Evolutionary conservation across 768 basidiomycete genomes (phyloP), one percentile per base, ranked within the genome.

Genomic region (Cyathus striatus): DNA sequence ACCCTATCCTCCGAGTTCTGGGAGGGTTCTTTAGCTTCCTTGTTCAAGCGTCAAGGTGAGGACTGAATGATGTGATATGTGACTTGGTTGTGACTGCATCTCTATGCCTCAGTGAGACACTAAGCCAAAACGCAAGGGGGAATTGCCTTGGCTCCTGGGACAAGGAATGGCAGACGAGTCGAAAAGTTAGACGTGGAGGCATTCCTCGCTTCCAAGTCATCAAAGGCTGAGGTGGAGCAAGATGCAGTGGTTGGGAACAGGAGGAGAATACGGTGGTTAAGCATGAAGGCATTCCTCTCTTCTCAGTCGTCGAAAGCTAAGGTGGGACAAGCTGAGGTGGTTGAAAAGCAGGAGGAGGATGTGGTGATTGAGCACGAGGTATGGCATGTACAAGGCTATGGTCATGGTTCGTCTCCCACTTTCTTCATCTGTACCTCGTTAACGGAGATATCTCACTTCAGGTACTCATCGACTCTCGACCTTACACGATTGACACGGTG

Each of bases 331-430:
- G n/a, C n/a, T n/a, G n/a, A n/a, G n/a, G n/a, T n/a, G n/a, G n/a
- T n/a, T n/a, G n/a, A n/a, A n/a, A n/a, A n/a, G n/a, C n/a, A n/a
- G n/a, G n/a, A n/a, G n/a, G n/a, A n/a, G n/a, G n/a, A n/a, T n/a
- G n/a, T n/a, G n/a, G n/a, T n/a, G n/a, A n/a, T n/a, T n/a, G 4
- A 68, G 88, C 49, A 90, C 87, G 12, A 69, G 90, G 42, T 78
- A 81, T 55, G 81, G 80, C 6, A 94, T 93, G 90, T 93, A 81
- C 83, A 88, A 87, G 51, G 86, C 88, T 2, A 93, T 93, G 90
- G 76, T 72, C 9, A 88, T 87, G 77, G 88, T 83, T 38, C 21
- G 65, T 48, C n/a, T 33, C n/a, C 26, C 20, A 40, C 23, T 27
- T 22, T 38, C 0, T 43, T 24, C 26, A 6, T 44, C 27, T 20